Percentiles rank a stretch among this genome's conserved stretches.
These are phyloP conservation scores for Claviceps paspali DNA, from an alignment of 2,329 filamentous ascomycete species.

Conservation along the genomic window DNA sequence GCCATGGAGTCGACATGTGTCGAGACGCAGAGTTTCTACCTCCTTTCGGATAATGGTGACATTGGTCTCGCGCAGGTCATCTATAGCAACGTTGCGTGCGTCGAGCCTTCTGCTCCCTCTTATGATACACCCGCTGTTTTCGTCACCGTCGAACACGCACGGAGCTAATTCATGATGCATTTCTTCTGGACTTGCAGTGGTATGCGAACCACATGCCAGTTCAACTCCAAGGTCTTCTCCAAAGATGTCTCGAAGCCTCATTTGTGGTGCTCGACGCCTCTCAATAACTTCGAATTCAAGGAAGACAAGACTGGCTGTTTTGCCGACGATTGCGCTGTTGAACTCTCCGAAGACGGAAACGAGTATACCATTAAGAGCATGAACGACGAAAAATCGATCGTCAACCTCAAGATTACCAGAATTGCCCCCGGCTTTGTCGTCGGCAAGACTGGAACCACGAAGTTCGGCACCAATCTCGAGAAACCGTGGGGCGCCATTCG, in stretches of 20 bases:
- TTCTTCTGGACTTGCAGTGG: constrained; percentile 41
- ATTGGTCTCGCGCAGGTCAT: constrained; percentile 79
- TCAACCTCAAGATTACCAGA: constrained; percentile 72
- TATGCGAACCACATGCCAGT: constrained; percentile 79
- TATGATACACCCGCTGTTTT: not conserved
- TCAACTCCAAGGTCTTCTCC: constrained; percentile 87
- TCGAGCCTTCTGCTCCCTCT: not conserved
- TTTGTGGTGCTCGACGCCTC: constrained; percentile 70
- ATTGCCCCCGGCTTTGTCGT: constrained; percentile 67
- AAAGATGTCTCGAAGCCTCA: constrained; percentile 55
- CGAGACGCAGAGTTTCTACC: constrained; percentile 91
- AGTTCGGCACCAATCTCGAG: constrained; percentile 71
- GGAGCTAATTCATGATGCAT: not conserved
- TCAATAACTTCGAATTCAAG: constrained; percentile 70
- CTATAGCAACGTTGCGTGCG: constrained; percentile 93
- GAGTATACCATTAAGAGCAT: constrained; percentile 83
- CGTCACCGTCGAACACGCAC: not conserved
- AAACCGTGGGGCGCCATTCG: constrained; percentile 88
- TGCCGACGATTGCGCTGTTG: constrained; percentile 70
- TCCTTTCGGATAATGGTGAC: constrained; percentile 63
- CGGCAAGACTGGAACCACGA: constrained; percentile 69
- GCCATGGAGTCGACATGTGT: constrained; percentile 73
- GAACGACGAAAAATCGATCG: constrained; percentile 62
- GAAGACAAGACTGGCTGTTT: constrained; percentile 72
- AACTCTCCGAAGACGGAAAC: constrained; percentile 71